Evolutionary conservation across 345 rosid species (phyloP).

Genomic region (Lepidium sativum): DNA sequence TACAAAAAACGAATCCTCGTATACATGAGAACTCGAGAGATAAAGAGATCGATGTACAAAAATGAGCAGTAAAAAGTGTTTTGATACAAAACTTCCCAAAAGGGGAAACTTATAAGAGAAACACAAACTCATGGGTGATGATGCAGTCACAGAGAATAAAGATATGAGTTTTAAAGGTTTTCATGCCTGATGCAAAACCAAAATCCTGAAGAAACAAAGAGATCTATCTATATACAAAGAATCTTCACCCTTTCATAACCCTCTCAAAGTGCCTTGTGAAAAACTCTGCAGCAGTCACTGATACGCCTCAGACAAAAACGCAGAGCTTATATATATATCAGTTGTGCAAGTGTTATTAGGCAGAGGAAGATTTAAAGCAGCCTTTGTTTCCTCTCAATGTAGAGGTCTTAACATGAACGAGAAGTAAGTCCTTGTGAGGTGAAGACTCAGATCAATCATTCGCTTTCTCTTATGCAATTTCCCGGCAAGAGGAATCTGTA

Average conservation of each 20-base stretch:
- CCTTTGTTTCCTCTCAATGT: conserved; percentile 14
- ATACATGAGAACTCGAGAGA: conserved; percentile 1
- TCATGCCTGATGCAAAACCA: conserved; percentile 11
- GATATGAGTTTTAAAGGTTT: background rate
- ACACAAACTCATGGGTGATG: conserved; percentile 15
- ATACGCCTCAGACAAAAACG: conserved; percentile 17
- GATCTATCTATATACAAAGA: conserved; percentile 21
- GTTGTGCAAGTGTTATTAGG: conserved; percentile 15
- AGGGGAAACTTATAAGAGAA: conserved; percentile 21
- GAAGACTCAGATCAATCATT: conserved; percentile 15
- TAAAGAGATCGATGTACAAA: conserved; percentile 6
- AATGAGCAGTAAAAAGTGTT: background rate
- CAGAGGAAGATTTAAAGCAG: conserved; percentile 13
- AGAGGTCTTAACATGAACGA: conserved; percentile 3
- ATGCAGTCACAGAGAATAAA: conserved; percentile 4
- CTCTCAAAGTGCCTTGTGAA: conserved; percentile 12
- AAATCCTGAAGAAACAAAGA: conserved; percentile 19
- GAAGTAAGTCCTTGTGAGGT: background rate
- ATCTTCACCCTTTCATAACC: conserved; percentile 7
- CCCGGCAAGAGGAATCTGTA: conserved; percentile 62
- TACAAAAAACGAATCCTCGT: conserved; percentile 10
- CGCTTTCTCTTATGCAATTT: conserved; percentile 49
- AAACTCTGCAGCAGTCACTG: conserved; percentile 13
- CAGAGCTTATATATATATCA: conserved; percentile 4
- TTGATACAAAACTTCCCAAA: conserved; percentile 31